Evolutionary conservation across 2,329 filamentous ascomycete species (phyloP).

Genomic region (Nigrospora oryzae): DNA sequence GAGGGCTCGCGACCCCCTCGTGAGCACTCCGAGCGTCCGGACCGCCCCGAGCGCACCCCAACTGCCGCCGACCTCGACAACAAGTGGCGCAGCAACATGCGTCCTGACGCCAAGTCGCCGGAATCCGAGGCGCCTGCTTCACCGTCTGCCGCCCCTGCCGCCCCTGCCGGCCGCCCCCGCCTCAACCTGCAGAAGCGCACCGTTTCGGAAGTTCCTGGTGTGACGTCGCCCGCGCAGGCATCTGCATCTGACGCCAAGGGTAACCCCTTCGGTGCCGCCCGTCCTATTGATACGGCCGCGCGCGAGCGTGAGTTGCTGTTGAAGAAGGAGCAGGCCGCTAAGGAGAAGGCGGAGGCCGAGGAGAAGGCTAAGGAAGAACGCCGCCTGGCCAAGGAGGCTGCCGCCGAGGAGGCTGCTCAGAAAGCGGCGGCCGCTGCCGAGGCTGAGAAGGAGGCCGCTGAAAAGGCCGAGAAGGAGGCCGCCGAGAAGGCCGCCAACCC

Average conservation of each 20-base stretch:
- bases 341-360: slow-evolving; percentile 79
- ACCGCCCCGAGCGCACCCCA: slow-evolving; percentile 56
- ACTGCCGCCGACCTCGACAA: slow-evolving; percentile 90
- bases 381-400: slow-evolving; percentile 55
- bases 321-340: slow-evolving; percentile 64
- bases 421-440: slow-evolving; percentile 29
- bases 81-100: slow-evolving; percentile 89
- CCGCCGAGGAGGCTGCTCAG: slow-evolving; percentile 45
- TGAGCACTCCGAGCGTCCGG: slow-evolving; percentile 40
- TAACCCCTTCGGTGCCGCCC: slow-evolving; percentile 87
- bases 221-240: slow-evolving; percentile 38
- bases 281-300: slow-evolving; percentile 86
- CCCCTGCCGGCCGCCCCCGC: slow-evolving; percentile 60
- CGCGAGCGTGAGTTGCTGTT: slow-evolving; percentile 87
- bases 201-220: slow-evolving; percentile 61
- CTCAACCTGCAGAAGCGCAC: slow-evolving; percentile 88
- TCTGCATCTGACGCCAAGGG: slow-evolving; percentile 58
- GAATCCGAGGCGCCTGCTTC: slow-evolving; percentile 70
- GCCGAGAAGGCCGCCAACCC: slow-evolving; percentile 18
- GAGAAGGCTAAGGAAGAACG: slow-evolving; percentile 77
- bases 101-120: slow-evolving; percentile 65
- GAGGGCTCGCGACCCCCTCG: slow-evolving; percentile 74
- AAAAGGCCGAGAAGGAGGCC: slow-evolving; percentile 22
- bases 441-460: slow-evolving; percentile 16
- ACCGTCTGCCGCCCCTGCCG: slow-evolving; percentile 42